phyloP scores from a whole-genome alignment of 1,284 basidiomycete genomes.

The Salmacisia buchloeana region DNA sequence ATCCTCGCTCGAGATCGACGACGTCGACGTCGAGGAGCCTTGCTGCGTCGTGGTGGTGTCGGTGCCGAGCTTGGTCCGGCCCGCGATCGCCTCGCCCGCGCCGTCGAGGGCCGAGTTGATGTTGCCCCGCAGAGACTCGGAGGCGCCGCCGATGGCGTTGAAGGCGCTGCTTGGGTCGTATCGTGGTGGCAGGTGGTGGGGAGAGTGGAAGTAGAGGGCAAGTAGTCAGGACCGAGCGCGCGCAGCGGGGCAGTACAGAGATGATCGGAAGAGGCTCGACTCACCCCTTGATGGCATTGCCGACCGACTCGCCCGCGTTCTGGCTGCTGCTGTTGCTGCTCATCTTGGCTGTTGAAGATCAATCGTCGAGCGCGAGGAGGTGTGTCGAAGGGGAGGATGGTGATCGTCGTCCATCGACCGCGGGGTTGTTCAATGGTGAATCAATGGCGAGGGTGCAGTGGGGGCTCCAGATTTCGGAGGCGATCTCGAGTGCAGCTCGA shows the following conservation, averaged over 20 bases:
- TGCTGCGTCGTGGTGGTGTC: background rate
- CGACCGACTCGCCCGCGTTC: conserved; percentile 24
- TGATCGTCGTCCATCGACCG: too few species aligned
- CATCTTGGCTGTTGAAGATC: too few species aligned
- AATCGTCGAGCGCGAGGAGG: too few species aligned
- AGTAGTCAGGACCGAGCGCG: background rate
- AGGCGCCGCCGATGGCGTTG: conserved; percentile 25
- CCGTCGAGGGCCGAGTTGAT: conserved; percentile 30
- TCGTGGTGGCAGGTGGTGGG: background rate
- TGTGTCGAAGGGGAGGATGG: too few species aligned
- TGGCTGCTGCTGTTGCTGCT: conserved; percentile 14
- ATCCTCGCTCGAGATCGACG: conserved; percentile 15
- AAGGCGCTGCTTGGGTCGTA: conserved; percentile 19
- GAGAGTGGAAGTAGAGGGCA: background rate
- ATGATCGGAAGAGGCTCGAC: background rate
- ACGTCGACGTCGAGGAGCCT: conserved; percentile 13
- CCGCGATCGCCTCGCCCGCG: conserved; percentile 26
- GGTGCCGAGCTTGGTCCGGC: conserved; percentile 3
- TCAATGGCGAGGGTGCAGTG: too few species aligned
- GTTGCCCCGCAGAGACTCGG: conserved; percentile 35
- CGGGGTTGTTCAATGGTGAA: too few species aligned
- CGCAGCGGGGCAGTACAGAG: background rate
- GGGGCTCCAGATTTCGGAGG: too few species aligned
- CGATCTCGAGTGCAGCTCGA: too few species aligned
- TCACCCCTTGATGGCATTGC: conserved; percentile 37